Evolutionary conservation across 2,329 filamentous ascomycete genomes (phyloP), one percentile per base, ranked within the genome.

Genomic region (Cryphonectria japonica): DNA sequence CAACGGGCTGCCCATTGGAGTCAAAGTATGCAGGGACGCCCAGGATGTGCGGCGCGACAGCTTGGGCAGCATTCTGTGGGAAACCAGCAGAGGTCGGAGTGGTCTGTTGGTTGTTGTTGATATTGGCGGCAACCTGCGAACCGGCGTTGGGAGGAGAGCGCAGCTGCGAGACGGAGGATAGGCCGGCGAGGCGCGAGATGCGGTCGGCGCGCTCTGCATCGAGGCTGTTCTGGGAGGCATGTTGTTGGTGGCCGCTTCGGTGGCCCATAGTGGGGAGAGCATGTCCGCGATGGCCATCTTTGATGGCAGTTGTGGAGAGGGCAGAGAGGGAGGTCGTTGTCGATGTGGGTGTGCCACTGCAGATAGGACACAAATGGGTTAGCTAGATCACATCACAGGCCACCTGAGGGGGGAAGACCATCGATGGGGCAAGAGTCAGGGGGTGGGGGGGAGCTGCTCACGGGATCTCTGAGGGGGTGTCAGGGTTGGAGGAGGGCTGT

Each of bases 161-260:
- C 60, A 92, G 86, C n/a, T 93, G 93, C 22, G 92, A 91, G 70
- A 98, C 91, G 70, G 93, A 90, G 80, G 97, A 94, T 52, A 98
- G 88, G n/a, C 95, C 95, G 16, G 95, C 93, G 32, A 98, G 90
- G 66, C 95, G 94, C 60, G 94, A 97, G 81, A 98, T 98, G 77
- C 95, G 94, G 82, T 98, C 95, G 74, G 94, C 94, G 76, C 95
- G 93, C 81, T 97, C 95, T 74, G 94, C 94, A 77, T 97, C 95
- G 72, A 96, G 90, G 77, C 92, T 95, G 75, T 88, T 92, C 68
- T 89, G 88, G 29, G 90, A 92, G 8, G 88, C 81, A 75, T 87
- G 83, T 76, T 88, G 85, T 77, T 89, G 82, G 79, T 90, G 83
- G 76, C 87, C 84, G 66, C 89, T 88, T 73, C 85, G 85, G 70